Evolutionary conservation across 257 asterid species (phyloP).

Genomic region (Ilex asprella): DNA sequence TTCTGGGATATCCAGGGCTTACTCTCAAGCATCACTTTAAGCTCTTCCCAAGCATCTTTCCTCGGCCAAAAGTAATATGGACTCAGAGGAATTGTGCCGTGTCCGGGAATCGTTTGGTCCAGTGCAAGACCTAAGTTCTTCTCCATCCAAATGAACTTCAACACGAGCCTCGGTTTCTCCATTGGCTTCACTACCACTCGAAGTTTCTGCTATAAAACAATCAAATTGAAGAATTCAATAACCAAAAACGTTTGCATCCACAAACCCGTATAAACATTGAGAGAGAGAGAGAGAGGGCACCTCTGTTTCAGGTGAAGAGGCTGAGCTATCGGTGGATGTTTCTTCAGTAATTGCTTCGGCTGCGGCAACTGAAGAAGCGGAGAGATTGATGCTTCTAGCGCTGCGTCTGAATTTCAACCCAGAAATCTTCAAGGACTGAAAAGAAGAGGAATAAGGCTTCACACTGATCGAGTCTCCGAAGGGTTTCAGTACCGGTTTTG

Average conservation of each 20-base stretch:
- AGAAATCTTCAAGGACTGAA: neutral
- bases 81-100: conserved; percentile 3
- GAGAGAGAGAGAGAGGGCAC: neutral
- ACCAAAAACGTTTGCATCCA: neutral
- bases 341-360: neutral
- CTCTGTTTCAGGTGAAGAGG: conserved; percentile 1
- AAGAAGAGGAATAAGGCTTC: neutral
- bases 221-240: neutral
- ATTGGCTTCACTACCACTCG: conserved; percentile 2
- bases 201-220: neutral
- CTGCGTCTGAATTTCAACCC: neutral
- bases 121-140: neutral
- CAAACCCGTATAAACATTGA: neutral
- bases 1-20: conserved; percentile 5
- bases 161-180: conserved; percentile 1
- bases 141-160: conserved; percentile 4
- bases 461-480: neutral
- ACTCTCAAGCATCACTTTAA: neutral
- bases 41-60: conserved; percentile 5
- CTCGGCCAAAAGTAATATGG: conserved; percentile 3
- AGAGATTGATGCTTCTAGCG: neutral
- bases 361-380: neutral
- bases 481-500: neutral
- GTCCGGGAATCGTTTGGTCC: neutral
- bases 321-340: neutral